Evolutionary conservation across 2,329 filamentous ascomycete genomes (phyloP).

Genomic region (Podosphaera aphanis): DNA sequence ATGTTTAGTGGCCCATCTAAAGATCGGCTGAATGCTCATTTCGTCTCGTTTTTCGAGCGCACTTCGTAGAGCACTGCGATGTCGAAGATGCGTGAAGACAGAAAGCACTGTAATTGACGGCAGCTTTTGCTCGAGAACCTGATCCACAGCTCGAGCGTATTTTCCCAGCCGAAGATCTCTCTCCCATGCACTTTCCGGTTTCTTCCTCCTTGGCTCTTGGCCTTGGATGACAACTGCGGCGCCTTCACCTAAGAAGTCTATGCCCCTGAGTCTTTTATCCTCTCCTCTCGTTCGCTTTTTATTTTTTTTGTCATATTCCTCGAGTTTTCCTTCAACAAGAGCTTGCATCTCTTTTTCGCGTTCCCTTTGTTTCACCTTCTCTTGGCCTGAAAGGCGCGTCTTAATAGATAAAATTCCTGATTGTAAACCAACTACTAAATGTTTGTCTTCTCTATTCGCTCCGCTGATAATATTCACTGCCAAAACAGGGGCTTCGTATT

Average conservation of each 20-base stretch:
- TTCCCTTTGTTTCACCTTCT: constrained; percentile 53
- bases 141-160: constrained; percentile 58
- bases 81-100: constrained; percentile 60
- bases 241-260: constrained; percentile 64
- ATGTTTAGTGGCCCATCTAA: constrained; percentile 62
- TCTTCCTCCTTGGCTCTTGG: constrained; percentile 38
- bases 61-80: constrained; percentile 62
- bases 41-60: constrained; percentile 68
- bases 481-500: constrained; percentile 80
- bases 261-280: constrained; percentile 38
- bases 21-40: constrained; percentile 52
- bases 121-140: constrained; percentile 39
- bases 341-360: constrained; percentile 69
- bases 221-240: constrained; percentile 73
- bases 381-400: constrained; percentile 64
- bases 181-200: constrained; percentile 57
- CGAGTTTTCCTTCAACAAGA: constrained; percentile 53
- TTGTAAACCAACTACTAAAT: constrained; percentile 85
- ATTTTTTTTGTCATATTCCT: constrained; percentile 49
- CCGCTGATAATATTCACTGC: constrained; percentile 56
- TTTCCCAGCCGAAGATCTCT: constrained; percentile 53
- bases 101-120: constrained; percentile 44
- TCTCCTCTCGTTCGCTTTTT: constrained; percentile 36
- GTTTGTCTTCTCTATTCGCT: constrained; percentile 56
- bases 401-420: constrained; percentile 78